Conservation (phyloP, 139 green algal genomes). For the Chlorella sp. region DNA sequence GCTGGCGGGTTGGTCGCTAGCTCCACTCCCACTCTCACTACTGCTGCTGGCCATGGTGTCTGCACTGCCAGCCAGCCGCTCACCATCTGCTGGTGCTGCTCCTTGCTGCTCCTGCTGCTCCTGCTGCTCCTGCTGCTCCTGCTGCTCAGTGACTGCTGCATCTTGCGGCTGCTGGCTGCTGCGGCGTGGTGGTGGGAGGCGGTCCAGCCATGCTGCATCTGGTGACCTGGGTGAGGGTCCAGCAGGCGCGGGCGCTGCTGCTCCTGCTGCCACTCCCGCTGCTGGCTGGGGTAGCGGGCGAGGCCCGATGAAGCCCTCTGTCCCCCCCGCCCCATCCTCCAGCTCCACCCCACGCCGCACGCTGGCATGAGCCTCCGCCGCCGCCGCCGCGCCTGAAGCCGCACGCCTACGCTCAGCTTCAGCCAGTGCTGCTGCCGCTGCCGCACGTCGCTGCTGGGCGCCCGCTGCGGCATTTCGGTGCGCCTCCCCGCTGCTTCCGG, state of each 20-base stretch:
- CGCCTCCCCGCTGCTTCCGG: background rate
- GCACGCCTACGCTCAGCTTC: background rate
- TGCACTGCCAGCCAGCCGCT: no score
- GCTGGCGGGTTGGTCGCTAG: background rate
- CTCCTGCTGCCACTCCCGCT: background rate
- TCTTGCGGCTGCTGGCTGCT: background rate
- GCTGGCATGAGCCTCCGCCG: slow-evolving; percentile 15
- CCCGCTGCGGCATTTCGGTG: background rate
- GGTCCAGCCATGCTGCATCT: slow-evolving; percentile 2
- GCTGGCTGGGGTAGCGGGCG: background rate
- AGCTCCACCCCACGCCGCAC: background rate
- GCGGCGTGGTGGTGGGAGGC: background rate
- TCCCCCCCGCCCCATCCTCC: background rate
- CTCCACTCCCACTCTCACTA: background rate
- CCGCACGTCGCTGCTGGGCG: background rate
- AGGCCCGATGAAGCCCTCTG: background rate
- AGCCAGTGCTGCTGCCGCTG: background rate
- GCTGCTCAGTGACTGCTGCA: background rate
- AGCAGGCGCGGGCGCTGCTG: background rate
- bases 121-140: background rate
- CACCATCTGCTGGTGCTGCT: no score
- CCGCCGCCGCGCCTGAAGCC: background rate
- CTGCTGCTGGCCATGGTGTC: background rate
- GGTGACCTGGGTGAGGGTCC: background rate
- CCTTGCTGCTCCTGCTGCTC: background rate